Percentiles rank a stretch among this genome's conserved stretches.
These are phyloP conservation scores for Emericellopsis atlantica DNA, from an alignment of 2,329 filamentous ascomycete species.

Conservation along the genomic window DNA sequence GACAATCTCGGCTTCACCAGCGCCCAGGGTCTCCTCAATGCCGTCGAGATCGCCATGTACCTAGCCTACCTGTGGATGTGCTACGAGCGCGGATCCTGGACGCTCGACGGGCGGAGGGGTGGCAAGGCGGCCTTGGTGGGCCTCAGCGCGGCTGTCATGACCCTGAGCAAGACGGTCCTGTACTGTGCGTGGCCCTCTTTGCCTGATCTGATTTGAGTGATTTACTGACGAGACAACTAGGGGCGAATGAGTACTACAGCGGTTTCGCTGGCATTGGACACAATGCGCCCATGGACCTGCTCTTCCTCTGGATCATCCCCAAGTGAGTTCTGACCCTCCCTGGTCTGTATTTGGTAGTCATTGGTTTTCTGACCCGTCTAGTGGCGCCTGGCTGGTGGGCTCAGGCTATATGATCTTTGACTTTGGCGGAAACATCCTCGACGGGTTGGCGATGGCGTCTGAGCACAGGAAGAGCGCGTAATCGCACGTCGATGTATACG, in stretches of 20 bases:
- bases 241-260: constrained; percentile 43
- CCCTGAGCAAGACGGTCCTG: constrained; percentile 46
- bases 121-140: constrained; percentile 32
- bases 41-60: constrained; percentile 56
- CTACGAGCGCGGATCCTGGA: constrained; percentile 12
- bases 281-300: constrained; percentile 29
- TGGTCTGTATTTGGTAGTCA: not conserved
- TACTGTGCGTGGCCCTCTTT: constrained; percentile 33
- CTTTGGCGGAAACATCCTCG: constrained; percentile 34
- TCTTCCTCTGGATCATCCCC: constrained; percentile 44
- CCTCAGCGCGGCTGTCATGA: constrained; percentile 45
- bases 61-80: constrained; percentile 34
- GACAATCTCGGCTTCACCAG: constrained; percentile 61
- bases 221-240: constrained; percentile 14
- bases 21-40: constrained; percentile 60
- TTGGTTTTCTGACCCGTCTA: constrained; percentile 11
- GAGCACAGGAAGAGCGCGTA: constrained; percentile 26
- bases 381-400: constrained; percentile 41
- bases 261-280: constrained; percentile 45
- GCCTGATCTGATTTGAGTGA: not conserved
- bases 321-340: constrained; percentile 28
- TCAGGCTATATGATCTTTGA: constrained; percentile 37
- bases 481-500: constrained; percentile 1
- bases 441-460: constrained; percentile 27
- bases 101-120: constrained; percentile 27